phyloP scores from a whole-genome alignment of 495 filamentous ascomycete genomes.

The Articulospora tetracladia region DNA sequence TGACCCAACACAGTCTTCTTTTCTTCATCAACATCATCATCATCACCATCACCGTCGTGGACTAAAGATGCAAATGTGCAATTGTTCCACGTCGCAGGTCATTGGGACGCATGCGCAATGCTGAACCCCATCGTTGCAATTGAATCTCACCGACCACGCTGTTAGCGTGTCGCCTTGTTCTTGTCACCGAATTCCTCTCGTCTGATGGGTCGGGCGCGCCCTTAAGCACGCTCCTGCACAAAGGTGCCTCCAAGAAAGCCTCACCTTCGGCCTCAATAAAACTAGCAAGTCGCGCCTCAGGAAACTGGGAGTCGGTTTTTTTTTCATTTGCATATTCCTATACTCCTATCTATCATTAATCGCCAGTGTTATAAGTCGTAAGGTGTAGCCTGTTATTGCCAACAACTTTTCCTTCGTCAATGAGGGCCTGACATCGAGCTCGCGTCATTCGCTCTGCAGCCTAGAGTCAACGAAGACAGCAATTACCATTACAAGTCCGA shows the following conservation, averaged over 20 bases:
- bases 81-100: background rate
- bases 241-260: background rate
- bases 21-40: background rate
- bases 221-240: background rate
- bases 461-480: background rate
- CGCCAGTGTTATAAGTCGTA: background rate
- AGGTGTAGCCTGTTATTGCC: background rate
- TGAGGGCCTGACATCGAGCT: background rate
- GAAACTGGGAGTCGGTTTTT: background rate
- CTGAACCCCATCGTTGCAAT: background rate
- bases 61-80: background rate
- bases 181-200: background rate
- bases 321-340: background rate
- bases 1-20: background rate
- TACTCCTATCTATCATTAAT: background rate
- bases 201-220: background rate
- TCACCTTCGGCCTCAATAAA: background rate
- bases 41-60: background rate
- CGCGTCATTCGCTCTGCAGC: background rate
- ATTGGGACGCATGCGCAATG: background rate
- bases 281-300: background rate
- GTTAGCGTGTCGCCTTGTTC: constrained; percentile 3
- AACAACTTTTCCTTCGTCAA: background rate
- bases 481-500: background rate
- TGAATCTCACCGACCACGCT: background rate